Percentiles rank a stretch among this genome's conserved stretches.
These are phyloP conservation scores for Actinomortierella ambigua DNA, from an alignment of 371 early-diverging fungal species.

Conservation along the genomic window DNA sequence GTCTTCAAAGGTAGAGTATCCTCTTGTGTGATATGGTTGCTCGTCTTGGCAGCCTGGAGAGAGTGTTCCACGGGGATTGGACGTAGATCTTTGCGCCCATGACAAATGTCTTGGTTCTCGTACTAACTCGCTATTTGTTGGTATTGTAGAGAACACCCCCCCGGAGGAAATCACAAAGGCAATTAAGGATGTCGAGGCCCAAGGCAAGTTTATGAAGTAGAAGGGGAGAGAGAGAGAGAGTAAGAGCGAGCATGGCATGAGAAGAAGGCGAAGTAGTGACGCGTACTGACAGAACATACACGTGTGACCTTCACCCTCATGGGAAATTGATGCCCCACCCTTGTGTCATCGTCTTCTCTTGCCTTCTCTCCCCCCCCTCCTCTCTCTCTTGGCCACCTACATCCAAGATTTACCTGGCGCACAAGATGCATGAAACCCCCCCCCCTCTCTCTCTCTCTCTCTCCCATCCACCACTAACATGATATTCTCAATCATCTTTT, in stretches of 20 bases:
- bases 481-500: too few relatives aligned
- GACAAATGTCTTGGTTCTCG: too few relatives aligned
- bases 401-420: too few relatives aligned
- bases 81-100: too few relatives aligned
- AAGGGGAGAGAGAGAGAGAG: neutral
- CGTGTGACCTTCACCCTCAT: neutral
- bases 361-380: too few relatives aligned
- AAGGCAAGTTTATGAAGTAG: slow-evolving; percentile 38
- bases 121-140: too few relatives aligned
- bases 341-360: too few relatives aligned
- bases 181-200: slow-evolving; percentile 38
- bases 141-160: slow-evolving; percentile 44
- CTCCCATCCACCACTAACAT: neutral
- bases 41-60: too few relatives aligned
- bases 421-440: neutral
- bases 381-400: neutral
- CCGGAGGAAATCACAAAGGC: slow-evolving; percentile 49
- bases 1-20: slow-evolving; percentile 21
- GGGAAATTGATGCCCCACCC: too few relatives aligned
- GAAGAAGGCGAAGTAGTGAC: neutral
- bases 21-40: too few relatives aligned
- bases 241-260: neutral
- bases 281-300: neutral
- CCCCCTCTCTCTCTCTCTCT: neutral
- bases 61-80: too few relatives aligned